These are phyloP conservation scores for Geotrichum candidum DNA, from an alignment of 1,139 yeast species.

Conservation along the genomic window DNA sequence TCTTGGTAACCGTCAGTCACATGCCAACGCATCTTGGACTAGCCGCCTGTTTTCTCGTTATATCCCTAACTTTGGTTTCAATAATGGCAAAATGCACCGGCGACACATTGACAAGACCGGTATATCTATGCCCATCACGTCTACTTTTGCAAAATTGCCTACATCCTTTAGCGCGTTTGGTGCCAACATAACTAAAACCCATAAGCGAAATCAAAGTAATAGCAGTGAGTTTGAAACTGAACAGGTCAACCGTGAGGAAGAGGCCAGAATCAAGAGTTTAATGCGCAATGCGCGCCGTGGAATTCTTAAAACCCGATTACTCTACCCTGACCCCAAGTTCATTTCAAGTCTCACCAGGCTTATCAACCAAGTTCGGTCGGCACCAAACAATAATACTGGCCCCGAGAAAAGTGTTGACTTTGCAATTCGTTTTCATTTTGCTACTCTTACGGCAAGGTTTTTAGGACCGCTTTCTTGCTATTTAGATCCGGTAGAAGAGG, in stretches of 20 bases:
- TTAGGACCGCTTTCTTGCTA: constrained; percentile 15
- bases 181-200: constrained; percentile 7
- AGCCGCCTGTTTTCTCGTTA: constrained; percentile 2
- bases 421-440: constrained; percentile 17
- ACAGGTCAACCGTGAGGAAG: constrained; percentile 11
- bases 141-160: constrained; percentile 10
- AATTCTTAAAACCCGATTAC: constrained; percentile 7
- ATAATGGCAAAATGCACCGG: constrained; percentile 2
- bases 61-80: constrained; percentile 1
- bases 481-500: constrained; percentile 10
- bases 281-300: constrained; percentile 1
- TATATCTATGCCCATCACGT: constrained; percentile 9
- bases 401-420: constrained; percentile 15
- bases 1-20: background rate
- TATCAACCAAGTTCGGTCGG: background rate
- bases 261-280: constrained; percentile 3
- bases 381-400: background rate
- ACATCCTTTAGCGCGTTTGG: constrained; percentile 6
- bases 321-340: constrained; percentile 13
- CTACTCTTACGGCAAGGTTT: constrained; percentile 17
- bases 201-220: constrained; percentile 1
- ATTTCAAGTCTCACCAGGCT: background rate
- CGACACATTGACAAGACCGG: constrained; percentile 9
- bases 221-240: constrained; percentile 5
- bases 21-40: constrained; percentile 8